Evolutionary conservation across 1,284 basidiomycete species (phyloP).

Genomic region (Lentinula novae-zelandiae): DNA sequence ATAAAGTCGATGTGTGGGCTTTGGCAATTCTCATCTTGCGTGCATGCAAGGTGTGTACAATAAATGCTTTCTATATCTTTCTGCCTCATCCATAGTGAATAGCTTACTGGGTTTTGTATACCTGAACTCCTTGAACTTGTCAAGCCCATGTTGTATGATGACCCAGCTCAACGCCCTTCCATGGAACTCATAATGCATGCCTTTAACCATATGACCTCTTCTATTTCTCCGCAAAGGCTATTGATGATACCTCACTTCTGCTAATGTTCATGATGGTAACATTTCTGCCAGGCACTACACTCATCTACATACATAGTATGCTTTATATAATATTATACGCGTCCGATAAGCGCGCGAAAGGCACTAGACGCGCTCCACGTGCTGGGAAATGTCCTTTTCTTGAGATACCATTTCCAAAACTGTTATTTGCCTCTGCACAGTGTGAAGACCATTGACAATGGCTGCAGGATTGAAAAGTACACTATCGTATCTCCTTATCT

Average conservation of each 20-base stretch:
- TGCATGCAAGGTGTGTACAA: conserved; percentile 57
- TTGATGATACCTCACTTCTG: background rate
- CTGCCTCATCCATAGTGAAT: background rate
- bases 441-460: conserved; percentile 28
- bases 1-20: conserved; percentile 70
- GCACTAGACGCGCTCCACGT: background rate
- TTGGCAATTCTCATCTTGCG: conserved; percentile 59
- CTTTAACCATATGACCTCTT: conserved; percentile 43
- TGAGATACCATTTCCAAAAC: background rate
- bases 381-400: background rate
- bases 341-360: too few relatives aligned
- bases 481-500: background rate
- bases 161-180: conserved; percentile 49
- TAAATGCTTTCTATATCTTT: conserved; percentile 5
- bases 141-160: conserved; percentile 50
- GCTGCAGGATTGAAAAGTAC: conserved; percentile 44
- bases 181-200: conserved; percentile 41
- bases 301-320: too few relatives aligned
- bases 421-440: background rate
- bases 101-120: conserved; percentile 54
- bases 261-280: background rate
- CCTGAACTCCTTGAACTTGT: conserved; percentile 54
- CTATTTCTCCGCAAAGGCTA: conserved; percentile 24
- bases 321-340: too few relatives aligned
- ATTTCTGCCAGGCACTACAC: too few relatives aligned